Percentiles rank a stretch among this genome's conserved stretches.
Conservation (phyloP, 768 basidiomycete species). For the Podaxis carcinomalis region DNA sequence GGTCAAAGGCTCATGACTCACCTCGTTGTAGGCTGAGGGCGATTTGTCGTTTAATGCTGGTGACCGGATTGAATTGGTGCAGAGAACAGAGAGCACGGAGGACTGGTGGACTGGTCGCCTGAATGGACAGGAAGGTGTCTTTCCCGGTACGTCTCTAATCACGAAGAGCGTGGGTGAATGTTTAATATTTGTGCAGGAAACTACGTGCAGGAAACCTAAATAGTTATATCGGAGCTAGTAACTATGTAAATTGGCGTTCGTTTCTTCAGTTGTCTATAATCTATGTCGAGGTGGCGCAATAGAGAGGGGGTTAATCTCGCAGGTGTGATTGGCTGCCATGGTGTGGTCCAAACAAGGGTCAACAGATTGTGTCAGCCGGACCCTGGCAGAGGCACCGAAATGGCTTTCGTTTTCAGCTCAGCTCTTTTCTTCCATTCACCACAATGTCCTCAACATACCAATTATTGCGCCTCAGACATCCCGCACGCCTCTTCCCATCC, state of each 20-base stretch:
- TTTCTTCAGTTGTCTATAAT: neutral
- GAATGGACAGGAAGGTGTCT: slow-evolving; percentile 81
- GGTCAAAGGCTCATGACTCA: neutral
- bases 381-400: neutral
- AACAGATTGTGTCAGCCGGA: slow-evolving; percentile 19
- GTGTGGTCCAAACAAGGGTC: slow-evolving; percentile 17
- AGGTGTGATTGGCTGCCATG: slow-evolving; percentile 25
- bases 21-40: slow-evolving; percentile 64
- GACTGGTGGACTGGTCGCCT: slow-evolving; percentile 98
- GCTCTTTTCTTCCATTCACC: neutral
- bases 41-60: slow-evolving; percentile 89
- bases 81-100: slow-evolving; percentile 75
- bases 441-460: slow-evolving; percentile 11
- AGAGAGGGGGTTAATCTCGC: neutral
- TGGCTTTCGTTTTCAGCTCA: neutral
- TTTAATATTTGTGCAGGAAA: slow-evolving; percentile 40
- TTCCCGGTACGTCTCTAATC: slow-evolving; percentile 58
- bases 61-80: slow-evolving; percentile 87
- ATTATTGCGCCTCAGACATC: slow-evolving; percentile 15
- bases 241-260: slow-evolving; percentile 7
- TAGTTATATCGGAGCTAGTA: neutral
- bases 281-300: neutral
- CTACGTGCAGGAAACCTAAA: slow-evolving; percentile 56
- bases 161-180: neutral
- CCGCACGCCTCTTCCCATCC: slow-evolving; percentile 23